Conservation (phyloP, 345 rosid species). For the Syzygium aqueum region DNA sequence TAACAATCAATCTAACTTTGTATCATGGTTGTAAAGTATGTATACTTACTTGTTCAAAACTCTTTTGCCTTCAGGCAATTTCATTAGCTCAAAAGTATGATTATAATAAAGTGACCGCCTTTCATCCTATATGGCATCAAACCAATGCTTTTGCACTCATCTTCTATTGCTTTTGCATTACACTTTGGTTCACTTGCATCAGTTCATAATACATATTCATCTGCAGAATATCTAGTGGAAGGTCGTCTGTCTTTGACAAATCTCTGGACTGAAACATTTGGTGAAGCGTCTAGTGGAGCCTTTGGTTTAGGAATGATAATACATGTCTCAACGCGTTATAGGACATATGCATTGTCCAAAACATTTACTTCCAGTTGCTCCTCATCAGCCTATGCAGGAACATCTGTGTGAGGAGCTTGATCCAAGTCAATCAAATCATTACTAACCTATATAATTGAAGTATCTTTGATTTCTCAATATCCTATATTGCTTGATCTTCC, state of each 20-base stretch:
- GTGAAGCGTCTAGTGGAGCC: background rate
- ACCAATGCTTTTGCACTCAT: no score
- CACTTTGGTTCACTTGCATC: fast-evolving
- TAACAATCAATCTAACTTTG: background rate
- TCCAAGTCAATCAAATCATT: background rate
- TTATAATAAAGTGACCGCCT: no score
- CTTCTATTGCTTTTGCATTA: background rate
- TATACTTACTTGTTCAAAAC: background rate
- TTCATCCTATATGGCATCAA: background rate
- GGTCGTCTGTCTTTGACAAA: background rate
- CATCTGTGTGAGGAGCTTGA: background rate
- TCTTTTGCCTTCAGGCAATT: background rate
- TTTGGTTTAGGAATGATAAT: background rate
- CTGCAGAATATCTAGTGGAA: fast-evolving
- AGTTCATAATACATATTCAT: background rate
- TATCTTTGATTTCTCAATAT: no score
- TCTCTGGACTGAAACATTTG: background rate
- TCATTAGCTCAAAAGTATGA: background rate
- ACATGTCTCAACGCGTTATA: no score
- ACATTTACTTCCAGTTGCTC: background rate
- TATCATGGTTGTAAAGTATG: background rate
- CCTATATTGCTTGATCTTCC: background rate
- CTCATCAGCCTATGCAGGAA: background rate
- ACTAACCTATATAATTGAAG: no score
- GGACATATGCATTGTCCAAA: no score